Conservation (phyloP, 2,329 filamentous ascomycete genomes). For the Cadophora gregata region DNA sequence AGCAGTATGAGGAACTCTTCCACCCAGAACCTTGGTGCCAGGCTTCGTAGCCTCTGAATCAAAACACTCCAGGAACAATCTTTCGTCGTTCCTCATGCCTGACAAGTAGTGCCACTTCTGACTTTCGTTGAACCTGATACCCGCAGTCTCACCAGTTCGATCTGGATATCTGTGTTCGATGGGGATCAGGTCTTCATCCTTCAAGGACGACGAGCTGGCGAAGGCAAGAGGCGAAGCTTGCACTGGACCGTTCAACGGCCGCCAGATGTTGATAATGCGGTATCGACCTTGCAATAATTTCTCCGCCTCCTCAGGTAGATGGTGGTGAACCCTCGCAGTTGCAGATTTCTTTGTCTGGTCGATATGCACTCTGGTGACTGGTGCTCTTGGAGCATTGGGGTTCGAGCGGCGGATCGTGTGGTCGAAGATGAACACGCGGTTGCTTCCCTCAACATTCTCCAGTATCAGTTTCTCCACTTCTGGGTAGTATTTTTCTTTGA, state of each 20-base stretch:
- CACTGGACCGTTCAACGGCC: constrained; percentile 44
- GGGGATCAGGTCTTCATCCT: constrained; percentile 43
- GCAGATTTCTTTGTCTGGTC: constrained; percentile 78
- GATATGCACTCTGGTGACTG: constrained; percentile 78
- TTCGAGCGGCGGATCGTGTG: constrained; percentile 80
- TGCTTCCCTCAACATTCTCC: constrained; percentile 67
- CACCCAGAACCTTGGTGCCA: constrained; percentile 56
- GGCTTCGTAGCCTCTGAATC: constrained; percentile 52
- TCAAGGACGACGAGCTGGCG: constrained; percentile 39
- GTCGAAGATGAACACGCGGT: constrained; percentile 78
- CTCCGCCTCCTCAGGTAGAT: constrained; percentile 69
- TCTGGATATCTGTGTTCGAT: constrained; percentile 44
- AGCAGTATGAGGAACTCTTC: constrained; percentile 59
- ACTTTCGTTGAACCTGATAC: constrained; percentile 41
- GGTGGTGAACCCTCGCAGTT: constrained; percentile 71
- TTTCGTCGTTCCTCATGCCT: constrained; percentile 45
- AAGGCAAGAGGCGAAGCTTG: constrained; percentile 42
- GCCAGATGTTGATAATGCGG: constrained; percentile 88
- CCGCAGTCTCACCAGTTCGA: constrained; percentile 43
- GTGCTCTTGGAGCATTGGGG: constrained; percentile 64
- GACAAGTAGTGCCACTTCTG: constrained; percentile 46
- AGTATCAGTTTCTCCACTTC: constrained; percentile 79
- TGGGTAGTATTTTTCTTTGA: constrained; percentile 79
- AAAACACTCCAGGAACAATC: constrained; percentile 45
- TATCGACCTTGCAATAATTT: constrained; percentile 70